These are phyloP conservation scores for Cyclotella distinguenda DNA, from an alignment of 108 stramenopile genomes.

Conservation along the genomic window DNA sequence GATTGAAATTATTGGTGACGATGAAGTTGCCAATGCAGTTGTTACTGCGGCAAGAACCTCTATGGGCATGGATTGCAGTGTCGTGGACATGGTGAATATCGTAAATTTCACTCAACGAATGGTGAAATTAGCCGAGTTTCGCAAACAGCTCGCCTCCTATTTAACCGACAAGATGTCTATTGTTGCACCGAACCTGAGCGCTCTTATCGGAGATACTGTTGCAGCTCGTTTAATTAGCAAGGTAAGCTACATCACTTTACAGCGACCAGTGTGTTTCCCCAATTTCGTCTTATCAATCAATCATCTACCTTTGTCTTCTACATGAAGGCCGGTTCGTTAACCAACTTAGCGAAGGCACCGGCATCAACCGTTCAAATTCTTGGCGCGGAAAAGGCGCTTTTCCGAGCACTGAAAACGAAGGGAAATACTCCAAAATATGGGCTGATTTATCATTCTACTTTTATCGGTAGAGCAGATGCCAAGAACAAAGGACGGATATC, in stretches of 20 bases:
- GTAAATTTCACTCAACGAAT: conserved; percentile 96
- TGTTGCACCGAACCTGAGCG: conserved; percentile 97
- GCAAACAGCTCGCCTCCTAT: conserved; percentile 91
- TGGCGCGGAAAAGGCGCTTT: conserved; percentile 99
- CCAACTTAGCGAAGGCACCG: conserved; percentile 98
- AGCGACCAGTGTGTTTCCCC: too few relatives aligned
- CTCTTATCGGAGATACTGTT: conserved; percentile 98
- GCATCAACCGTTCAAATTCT: conserved; percentile 99
- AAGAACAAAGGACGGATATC: conserved; percentile 99
- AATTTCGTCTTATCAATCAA: too few relatives aligned
- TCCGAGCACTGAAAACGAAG: conserved; percentile 99
- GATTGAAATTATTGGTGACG: conserved; percentile 86
- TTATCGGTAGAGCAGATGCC: conserved; percentile 98
- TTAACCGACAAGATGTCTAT: conserved; percentile 94
- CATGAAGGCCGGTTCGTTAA: conserved; percentile 95
- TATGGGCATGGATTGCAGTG: conserved; percentile 99
- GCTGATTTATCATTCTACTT: conserved; percentile 97
- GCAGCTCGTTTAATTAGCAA: conserved; percentile 98
- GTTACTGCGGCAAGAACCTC: conserved; percentile 89
- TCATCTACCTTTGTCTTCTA: too few relatives aligned
- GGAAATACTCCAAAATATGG: conserved; percentile 99
- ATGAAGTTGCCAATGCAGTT: conserved; percentile 90
- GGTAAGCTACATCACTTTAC: conserved; percentile 53
- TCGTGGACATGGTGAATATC: conserved; percentile 97
- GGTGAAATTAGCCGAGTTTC: conserved; percentile 96